These are phyloP conservation scores for Apophysomyces ossiformis DNA, from an alignment of 371 early-diverging fungal genomes.

Conservation along the genomic window DNA sequence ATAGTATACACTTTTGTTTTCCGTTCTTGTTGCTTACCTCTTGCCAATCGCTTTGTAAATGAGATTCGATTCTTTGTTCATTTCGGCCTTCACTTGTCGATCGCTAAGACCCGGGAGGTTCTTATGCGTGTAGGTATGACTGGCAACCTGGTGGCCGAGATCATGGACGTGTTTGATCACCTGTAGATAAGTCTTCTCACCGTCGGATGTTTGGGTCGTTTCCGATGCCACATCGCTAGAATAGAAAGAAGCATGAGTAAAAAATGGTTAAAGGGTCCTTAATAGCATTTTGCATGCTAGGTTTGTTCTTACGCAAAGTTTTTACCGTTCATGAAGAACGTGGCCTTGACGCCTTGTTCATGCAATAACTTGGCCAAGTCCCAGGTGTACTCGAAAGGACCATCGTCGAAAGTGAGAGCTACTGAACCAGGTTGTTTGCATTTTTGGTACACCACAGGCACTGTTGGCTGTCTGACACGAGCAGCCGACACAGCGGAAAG, in stretches of 20 bases:
- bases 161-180: conserved; percentile 44
- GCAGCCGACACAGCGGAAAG: not conserved
- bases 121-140: conserved; percentile 62
- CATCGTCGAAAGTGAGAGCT: conserved; percentile 66
- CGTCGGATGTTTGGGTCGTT: conserved; percentile 21
- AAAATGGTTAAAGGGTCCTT: no score
- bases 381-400: conserved; percentile 48
- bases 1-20: no score
- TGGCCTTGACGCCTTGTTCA: conserved; percentile 48
- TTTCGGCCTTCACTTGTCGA: conserved; percentile 24
- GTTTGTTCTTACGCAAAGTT: conserved; percentile 38
- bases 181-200: conserved; percentile 29
- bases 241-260: not conserved
- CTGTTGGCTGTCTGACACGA: not conserved
- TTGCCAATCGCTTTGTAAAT: conserved; percentile 32
- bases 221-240: conserved; percentile 26
- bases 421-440: conserved; percentile 52
- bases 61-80: conserved; percentile 32
- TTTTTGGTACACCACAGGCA: not conserved
- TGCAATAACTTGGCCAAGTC: conserved; percentile 42
- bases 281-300: not conserved
- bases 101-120: conserved; percentile 28
- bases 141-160: conserved; percentile 58
- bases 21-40: conserved; percentile 16
- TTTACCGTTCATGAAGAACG: conserved; percentile 64